A percentile compares a stretch with the other conserved stretches of the same genome.
Evolutionary conservation across 2,329 filamentous ascomycete genomes (phyloP).

Genomic region (Escovopsis sp.): DNA sequence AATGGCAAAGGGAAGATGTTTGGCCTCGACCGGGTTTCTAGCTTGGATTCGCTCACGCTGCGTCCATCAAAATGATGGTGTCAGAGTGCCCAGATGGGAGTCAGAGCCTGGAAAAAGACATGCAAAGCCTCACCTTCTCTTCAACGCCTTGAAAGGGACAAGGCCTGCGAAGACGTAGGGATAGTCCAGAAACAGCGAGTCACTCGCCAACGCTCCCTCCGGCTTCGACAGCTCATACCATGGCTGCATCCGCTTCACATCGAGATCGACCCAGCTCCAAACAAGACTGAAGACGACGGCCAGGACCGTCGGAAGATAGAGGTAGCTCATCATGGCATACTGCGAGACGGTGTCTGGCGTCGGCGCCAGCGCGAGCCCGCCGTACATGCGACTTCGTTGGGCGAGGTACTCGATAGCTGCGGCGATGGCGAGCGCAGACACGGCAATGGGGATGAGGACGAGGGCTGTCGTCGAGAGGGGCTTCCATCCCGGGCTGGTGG

Average conservation of each 20-base stretch:
- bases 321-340: conserved; percentile 22
- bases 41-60: too few relatives aligned
- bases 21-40: too few relatives aligned
- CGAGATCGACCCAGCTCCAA: conserved; percentile 45
- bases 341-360: conserved; percentile 19
- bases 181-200: conserved; percentile 38
- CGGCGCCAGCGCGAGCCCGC: conserved; percentile 22
- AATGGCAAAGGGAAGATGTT: too few relatives aligned
- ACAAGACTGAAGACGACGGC: conserved; percentile 38
- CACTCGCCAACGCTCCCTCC: conserved; percentile 23
- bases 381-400: conserved; percentile 20
- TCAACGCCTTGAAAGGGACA: conserved; percentile 16
- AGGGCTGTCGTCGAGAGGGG: not conserved
- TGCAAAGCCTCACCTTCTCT: conserved; percentile 7
- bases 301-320: conserved; percentile 37
- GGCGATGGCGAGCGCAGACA: not conserved
- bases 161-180: conserved; percentile 24
- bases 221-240: conserved; percentile 40
- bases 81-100: too few relatives aligned
- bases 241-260: conserved; percentile 42
- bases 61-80: too few relatives aligned
- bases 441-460: not conserved
- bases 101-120: not conserved
- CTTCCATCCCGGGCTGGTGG: conserved; percentile 3
- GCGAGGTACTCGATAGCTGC: conserved; percentile 23